Evolutionary conservation across 2,329 filamentous ascomycete species (phyloP).

Genomic region (Fusarium hostae): DNA sequence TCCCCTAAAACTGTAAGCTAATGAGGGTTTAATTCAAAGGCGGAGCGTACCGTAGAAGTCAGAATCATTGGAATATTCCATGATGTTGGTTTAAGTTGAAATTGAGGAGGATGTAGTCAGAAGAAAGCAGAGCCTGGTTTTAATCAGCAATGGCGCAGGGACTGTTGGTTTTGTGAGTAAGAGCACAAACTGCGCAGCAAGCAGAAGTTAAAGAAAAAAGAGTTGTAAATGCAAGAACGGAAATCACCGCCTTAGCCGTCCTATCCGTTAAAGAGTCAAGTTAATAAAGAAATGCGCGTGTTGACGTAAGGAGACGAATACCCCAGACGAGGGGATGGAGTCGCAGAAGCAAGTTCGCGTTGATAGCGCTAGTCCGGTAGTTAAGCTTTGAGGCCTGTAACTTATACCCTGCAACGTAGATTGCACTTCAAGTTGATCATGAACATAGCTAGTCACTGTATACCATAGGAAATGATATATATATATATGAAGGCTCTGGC

Average conservation of each 20-base stretch:
- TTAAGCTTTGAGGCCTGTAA: conserved; percentile 18
- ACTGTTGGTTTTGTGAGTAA: neutral
- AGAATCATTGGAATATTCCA: conserved; percentile 60
- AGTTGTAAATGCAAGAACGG: neutral
- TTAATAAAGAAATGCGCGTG: conserved; percentile 4
- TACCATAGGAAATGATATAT: too few species aligned
- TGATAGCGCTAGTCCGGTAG: conserved; percentile 29
- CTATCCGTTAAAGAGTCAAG: neutral
- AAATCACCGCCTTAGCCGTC: neutral
- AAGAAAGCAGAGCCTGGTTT: neutral
- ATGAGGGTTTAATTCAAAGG: neutral
- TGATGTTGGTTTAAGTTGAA: conserved; percentile 29
- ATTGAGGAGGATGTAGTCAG: neutral
- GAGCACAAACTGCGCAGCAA: neutral
- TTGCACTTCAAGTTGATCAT: neutral
- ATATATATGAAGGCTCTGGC: neutral
- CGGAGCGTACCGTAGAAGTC: conserved; percentile 64
- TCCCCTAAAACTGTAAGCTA: conserved; percentile 61
- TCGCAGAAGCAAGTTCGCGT: conserved; percentile 40
- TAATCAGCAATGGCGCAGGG: conserved; percentile 7
- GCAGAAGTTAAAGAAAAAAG: neutral
- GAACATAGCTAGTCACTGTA: neutral
- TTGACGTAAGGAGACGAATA: conserved; percentile 32
- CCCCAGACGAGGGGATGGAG: conserved; percentile 27
- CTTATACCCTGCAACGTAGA: neutral